Base-by-base conservation (phyloP, 2,329 filamentous ascomycete genomes). In the Beauveria australis region DNA sequence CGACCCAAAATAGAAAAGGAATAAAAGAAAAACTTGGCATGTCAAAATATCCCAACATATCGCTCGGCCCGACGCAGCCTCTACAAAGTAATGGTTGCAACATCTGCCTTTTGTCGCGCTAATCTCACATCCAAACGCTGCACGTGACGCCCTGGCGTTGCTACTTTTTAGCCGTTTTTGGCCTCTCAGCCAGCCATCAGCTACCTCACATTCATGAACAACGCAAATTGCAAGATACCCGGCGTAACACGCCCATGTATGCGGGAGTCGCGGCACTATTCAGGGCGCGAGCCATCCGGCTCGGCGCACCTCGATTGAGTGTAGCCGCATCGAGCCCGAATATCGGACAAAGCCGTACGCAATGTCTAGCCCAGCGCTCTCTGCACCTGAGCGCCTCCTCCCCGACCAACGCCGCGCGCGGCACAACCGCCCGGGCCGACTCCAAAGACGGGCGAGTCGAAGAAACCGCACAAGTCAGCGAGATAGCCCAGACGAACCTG, bases 201-300 rank as follows among this genome's bases (percentile, higher is more conserved):
- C 40, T 30, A 26, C 19, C 24, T 4, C 24, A 30, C 48, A 59
- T 44, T 48, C 57, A 60, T 60, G 58, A 46, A 40, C 44, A 47
- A 12, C 33, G 28, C 51, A 28, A 26, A 10, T 28, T 12, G 3
- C 26, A 24, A 12, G 16, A 26, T 12, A 16, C 24, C 26, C 58
- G 58, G 58, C 58, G 43, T 44, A 46, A 43, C 43, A 60, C 49
- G 58, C 58, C 49, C 58, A 60, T 60, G 58, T 60, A 60, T 60
- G 58, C 58, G 43, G 58, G 49, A 53, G 43, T 60, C 30, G 47
- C 49, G 49, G 49, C 51, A 60, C 30, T 48, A 40, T 28, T 60
- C 43, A 60, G 58, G 58, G 16, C 58, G 43, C 58, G 41, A 14
- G 43, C 49, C 51, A 22, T 48, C 3, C 41, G 58, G 49, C 51